phyloP scores from a whole-genome alignment of 371 early-diverging fungal genomes.

The Blastocladiella emersonii region DNA sequence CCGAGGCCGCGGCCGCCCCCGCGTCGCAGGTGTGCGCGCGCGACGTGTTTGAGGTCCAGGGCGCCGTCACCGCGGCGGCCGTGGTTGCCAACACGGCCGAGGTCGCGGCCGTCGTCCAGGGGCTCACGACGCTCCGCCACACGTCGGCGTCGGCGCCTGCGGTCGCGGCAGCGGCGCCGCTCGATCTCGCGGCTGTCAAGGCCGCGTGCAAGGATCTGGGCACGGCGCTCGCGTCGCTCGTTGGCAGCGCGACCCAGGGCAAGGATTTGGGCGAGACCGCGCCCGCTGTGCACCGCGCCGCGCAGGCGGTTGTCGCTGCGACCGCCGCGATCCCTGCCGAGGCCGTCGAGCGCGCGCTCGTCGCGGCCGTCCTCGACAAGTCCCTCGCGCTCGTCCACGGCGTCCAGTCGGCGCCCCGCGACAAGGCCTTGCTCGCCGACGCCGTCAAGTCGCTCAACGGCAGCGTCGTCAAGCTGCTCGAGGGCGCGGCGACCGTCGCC shows the following conservation, averaged over 20 bases:
- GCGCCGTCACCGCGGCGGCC: conserved; percentile 13
- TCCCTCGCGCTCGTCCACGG: neutral
- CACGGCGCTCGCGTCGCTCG: neutral
- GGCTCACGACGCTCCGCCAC: conserved; percentile 15
- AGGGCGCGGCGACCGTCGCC: neutral
- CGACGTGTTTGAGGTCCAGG: conserved; percentile 8
- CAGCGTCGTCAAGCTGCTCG: neutral
- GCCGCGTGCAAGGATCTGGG: conserved; percentile 1
- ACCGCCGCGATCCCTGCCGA: neutral
- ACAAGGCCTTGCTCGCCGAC: neutral
- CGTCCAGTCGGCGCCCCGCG: neutral
- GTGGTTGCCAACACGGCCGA: conserved; percentile 19
- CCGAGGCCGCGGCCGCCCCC: conserved; percentile 2
- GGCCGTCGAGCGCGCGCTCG: neutral
- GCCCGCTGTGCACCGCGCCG: neutral
- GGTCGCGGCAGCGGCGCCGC: neutral
- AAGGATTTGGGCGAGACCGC: neutral
- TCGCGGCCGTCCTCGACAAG: neutral
- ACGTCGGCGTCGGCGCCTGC: conserved; percentile 13
- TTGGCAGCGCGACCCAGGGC: neutral
- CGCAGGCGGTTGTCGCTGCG: neutral
- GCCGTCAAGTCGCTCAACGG: neutral
- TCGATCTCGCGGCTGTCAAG: neutral
- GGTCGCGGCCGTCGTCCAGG: conserved; percentile 11
- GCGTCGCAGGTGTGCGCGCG: conserved; percentile 17